Evolutionary conservation across 202 grass and related monocot species (phyloP), one percentile per base, ranked within the genome.

Genomic region (Tripidium arundinaceum): DNA sequence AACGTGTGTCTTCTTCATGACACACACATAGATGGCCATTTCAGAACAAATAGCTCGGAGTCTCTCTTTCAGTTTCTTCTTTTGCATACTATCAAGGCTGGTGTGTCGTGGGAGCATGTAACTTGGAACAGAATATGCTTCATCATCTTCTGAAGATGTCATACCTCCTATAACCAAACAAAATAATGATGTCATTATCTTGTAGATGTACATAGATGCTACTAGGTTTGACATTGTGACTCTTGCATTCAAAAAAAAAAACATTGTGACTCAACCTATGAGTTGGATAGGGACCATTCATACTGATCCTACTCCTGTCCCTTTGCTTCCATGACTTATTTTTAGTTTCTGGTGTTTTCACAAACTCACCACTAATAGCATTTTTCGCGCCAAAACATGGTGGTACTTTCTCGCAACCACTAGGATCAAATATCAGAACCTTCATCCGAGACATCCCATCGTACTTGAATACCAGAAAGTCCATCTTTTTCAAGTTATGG

Each of bases 391-490:
- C 28, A 54, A 28, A 34, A 21, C 45, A 19, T 34, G 73, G 19
- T 36, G 13, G 9, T 36, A 37, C 9, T 78, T 90, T 90, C 73
- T 84, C 77, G 1, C 80, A 79, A 59, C 84, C 69, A 83, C 26
- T 83, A 0, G 22, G 11, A 39, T 70, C 59, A 16, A 93, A 86
- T 31, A 87, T 89, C 7, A 77, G 24, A 31, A 87, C 81, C 61
- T 88, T 73, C 42, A 88, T 67, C 14, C 37, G 60, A 7, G 85
- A 86, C 11, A 34, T 45, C 11, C 65, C 75, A 22, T 55, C 15
- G 0, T 83, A 89, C 62, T 80, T 90, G 46, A 93, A 93, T 47
- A 85, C 62, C 55, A 93, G 31, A 29, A 86, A 25, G 37, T 90
- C 87, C 3, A 22, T 16, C 21, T 57, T 55, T 52, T 60, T 72